These are phyloP conservation scores for Syzygium aromaticum DNA, from an alignment of 345 rosid genomes.

Conservation along the genomic window DNA sequence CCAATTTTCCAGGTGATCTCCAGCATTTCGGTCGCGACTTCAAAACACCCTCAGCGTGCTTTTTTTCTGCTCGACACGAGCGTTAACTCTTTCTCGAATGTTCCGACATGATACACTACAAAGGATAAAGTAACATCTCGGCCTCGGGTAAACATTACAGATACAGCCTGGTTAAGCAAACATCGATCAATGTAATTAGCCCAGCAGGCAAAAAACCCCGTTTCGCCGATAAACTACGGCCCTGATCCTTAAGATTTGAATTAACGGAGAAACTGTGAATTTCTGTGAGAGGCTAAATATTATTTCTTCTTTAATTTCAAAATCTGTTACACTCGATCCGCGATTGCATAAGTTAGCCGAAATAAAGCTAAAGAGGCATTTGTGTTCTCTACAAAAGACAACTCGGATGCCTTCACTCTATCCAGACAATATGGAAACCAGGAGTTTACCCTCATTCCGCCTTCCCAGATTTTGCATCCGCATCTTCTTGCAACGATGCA, in stretches of 20 bases:
- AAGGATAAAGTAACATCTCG: not conserved
- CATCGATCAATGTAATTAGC: not conserved
- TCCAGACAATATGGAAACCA: not conserved
- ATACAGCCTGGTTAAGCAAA: not conserved
- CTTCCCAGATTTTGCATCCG: conserved; percentile 26
- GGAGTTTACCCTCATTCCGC: conserved; percentile 10
- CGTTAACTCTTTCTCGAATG: not conserved
- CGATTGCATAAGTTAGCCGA: conserved; percentile 19
- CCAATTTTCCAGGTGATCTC: not conserved
- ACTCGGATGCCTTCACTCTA: not conserved
- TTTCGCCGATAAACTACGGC: not conserved
- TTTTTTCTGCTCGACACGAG: not conserved
- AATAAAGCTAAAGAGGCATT: not conserved
- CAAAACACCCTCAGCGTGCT: not conserved
- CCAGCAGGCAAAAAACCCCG: not conserved
- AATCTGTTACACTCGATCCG: conserved; percentile 23
- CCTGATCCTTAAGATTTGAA: not conserved
- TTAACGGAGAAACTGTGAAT: not conserved
- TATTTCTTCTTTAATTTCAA: conserved; percentile 20
- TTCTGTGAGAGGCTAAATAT: conserved; percentile 4
- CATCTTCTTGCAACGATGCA: conserved; percentile 12
- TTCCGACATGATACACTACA: not conserved
- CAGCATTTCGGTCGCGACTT: not conserved
- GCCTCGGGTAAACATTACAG: not conserved
- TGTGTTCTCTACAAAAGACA: not conserved